Conservation (phyloP, 2,329 filamentous ascomycete species). For the Zymoseptoria pseudotritici region DNA sequence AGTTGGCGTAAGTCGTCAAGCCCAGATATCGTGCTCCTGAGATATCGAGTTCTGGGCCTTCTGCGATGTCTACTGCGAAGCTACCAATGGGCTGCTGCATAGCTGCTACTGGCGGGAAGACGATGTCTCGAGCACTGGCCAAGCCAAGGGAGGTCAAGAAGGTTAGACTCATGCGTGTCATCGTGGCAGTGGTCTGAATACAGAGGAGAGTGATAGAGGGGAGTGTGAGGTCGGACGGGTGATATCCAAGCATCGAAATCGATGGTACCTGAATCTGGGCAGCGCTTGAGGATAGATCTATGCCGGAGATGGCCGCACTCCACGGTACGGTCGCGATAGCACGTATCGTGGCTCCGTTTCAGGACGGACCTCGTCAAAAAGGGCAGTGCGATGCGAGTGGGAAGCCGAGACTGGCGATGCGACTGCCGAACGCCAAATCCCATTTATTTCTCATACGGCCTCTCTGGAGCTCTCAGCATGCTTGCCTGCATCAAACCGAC, state of each 20-base stretch:
- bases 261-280: background rate
- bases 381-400: background rate
- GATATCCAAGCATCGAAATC: background rate
- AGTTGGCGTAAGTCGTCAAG: conserved; percentile 41
- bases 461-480: background rate
- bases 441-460: background rate
- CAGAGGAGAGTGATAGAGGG: background rate
- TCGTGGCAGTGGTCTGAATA: background rate
- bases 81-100: conserved; percentile 27
- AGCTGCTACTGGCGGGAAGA: conserved; percentile 34
- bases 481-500: no score
- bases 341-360: background rate
- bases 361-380: background rate
- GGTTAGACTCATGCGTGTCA: background rate
- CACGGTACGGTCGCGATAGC: background rate
- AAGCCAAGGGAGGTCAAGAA: background rate
- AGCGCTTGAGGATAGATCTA: background rate
- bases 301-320: background rate
- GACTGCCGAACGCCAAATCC: no score
- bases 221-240: background rate
- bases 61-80: conserved; percentile 5
- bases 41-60: conserved; percentile 16
- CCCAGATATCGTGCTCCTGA: conserved; percentile 31
- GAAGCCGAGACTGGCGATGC: background rate
- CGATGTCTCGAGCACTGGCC: conserved; percentile 33